Evolutionary conservation across 305 asterid species (phyloP).

Genomic region (Vinca major): DNA sequence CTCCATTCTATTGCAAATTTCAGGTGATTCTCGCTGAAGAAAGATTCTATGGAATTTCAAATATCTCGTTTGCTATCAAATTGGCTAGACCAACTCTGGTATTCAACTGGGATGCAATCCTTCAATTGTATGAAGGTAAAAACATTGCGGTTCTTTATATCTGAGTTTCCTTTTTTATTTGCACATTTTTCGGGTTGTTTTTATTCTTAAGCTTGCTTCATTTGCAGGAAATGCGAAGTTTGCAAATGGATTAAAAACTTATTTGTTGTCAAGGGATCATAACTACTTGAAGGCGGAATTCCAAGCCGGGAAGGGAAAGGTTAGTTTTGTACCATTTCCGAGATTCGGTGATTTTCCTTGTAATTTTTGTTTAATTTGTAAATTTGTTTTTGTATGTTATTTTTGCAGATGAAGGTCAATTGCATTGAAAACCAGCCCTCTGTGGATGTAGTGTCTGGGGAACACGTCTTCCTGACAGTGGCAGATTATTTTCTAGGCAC

Average conservation of each 20-base stretch:
- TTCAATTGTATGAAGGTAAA: slow-evolving; percentile 31
- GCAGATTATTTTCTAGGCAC: slow-evolving; percentile 47
- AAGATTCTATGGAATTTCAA: slow-evolving; percentile 53
- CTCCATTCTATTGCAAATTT: slow-evolving; percentile 5
- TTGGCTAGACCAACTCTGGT: slow-evolving; percentile 57
- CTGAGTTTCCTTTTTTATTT: too few relatives aligned
- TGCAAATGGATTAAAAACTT: slow-evolving; percentile 39
- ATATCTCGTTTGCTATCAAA: slow-evolving; percentile 49
- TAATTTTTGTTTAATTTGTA: not conserved
- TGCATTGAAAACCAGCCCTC: slow-evolving; percentile 59
- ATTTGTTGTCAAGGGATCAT: slow-evolving; percentile 54
- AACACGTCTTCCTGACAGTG: slow-evolving; percentile 51
- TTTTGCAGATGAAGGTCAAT: slow-evolving; percentile 29
- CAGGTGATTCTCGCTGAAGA: slow-evolving; percentile 57
- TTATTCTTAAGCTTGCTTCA: not conserved
- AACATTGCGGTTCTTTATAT: not conserved
- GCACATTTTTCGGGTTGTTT: not conserved
- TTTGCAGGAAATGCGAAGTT: slow-evolving; percentile 41
- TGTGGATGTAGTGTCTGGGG: slow-evolving; percentile 41
- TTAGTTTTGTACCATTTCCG: slow-evolving; percentile 11
- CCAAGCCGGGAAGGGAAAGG: slow-evolving; percentile 56
- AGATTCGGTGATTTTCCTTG: not conserved
- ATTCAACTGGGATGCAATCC: slow-evolving; percentile 44
- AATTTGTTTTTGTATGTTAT: not conserved
- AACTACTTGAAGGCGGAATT: slow-evolving; percentile 55